Percentiles rank a stretch among this genome's conserved stretches.
Conservation (phyloP, 768 basidiomycete genomes). For the Kondoa subrosea region DNA sequence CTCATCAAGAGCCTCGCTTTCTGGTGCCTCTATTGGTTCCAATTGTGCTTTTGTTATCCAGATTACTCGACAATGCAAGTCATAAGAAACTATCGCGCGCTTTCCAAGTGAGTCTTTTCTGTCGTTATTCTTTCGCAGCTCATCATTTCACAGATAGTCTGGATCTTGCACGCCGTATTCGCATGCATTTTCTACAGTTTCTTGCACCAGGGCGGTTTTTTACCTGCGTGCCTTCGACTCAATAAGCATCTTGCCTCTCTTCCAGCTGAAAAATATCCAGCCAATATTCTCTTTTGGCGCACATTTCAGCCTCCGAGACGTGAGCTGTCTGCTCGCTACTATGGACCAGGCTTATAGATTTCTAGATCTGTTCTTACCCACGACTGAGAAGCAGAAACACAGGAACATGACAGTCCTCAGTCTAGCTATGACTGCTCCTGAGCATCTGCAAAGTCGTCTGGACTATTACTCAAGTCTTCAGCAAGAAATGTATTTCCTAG, state of each 20-base stretch:
- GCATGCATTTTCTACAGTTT: background rate
- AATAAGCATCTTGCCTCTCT: background rate
- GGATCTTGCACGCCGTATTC: background rate
- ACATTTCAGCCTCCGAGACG: background rate
- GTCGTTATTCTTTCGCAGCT: background rate
- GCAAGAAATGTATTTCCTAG: background rate
- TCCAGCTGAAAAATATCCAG: background rate
- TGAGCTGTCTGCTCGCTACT: background rate
- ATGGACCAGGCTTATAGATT: background rate
- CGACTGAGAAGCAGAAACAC: background rate
- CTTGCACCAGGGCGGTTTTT: background rate
- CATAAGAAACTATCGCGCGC: background rate
- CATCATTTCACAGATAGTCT: background rate
- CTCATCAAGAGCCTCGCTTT: slow-evolving; percentile 8
- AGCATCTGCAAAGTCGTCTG: background rate
- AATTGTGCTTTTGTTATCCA: background rate
- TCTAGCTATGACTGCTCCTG: background rate
- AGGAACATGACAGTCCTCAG: background rate
- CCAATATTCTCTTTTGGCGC: background rate
- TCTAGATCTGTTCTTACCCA: background rate
- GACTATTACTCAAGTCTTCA: background rate
- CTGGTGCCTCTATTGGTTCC: background rate
- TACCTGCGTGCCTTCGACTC: background rate
- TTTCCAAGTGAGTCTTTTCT: background rate
- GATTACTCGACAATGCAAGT: background rate